Conservation (phyloP, 2,329 filamentous ascomycete species). For the Fusarium liriodendri region DNA sequence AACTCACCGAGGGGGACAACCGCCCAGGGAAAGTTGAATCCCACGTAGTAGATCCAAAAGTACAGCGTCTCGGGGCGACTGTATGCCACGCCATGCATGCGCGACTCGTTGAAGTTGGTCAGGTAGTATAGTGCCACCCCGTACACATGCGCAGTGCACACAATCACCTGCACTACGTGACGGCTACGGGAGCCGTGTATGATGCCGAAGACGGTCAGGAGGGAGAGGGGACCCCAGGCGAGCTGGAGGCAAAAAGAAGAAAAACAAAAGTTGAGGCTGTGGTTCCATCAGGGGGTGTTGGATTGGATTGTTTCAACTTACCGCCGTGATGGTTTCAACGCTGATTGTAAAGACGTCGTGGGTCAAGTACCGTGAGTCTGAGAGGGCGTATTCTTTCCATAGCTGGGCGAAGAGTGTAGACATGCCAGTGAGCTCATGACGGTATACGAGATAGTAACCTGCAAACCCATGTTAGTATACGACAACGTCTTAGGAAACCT, state of each 20-base stretch:
- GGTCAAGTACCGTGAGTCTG: slow-evolving; percentile 88
- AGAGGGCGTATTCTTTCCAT: slow-evolving; percentile 93
- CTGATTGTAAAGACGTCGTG: slow-evolving; percentile 87
- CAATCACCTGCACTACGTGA: slow-evolving; percentile 62
- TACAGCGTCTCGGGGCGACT: slow-evolving; percentile 71
- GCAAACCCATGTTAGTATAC: neutral
- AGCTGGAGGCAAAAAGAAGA: slow-evolving; percentile 49
- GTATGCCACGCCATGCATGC: slow-evolving; percentile 58
- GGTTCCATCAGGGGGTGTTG: neutral
- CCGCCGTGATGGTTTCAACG: slow-evolving; percentile 80
- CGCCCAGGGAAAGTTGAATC: slow-evolving; percentile 71
- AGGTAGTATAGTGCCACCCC: slow-evolving; percentile 72
- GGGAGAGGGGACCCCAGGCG: slow-evolving; percentile 69
- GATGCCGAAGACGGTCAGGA: slow-evolving; percentile 60
- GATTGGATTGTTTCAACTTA: neutral
- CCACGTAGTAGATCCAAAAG: slow-evolving; percentile 72
- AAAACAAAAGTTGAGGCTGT: neutral
- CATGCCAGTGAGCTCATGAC: slow-evolving; percentile 71
- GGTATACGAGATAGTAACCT: slow-evolving; percentile 83
- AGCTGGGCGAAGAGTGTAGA: slow-evolving; percentile 84
- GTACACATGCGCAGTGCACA: slow-evolving; percentile 68
- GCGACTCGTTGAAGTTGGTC: slow-evolving; percentile 64
- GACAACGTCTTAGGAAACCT: neutral
- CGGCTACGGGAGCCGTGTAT: slow-evolving; percentile 56
- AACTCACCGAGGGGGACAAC: slow-evolving; percentile 65